phyloP scores from a whole-genome alignment of 176 grass and related monocot genomes.

The Alloteropsis semialata region DNA sequence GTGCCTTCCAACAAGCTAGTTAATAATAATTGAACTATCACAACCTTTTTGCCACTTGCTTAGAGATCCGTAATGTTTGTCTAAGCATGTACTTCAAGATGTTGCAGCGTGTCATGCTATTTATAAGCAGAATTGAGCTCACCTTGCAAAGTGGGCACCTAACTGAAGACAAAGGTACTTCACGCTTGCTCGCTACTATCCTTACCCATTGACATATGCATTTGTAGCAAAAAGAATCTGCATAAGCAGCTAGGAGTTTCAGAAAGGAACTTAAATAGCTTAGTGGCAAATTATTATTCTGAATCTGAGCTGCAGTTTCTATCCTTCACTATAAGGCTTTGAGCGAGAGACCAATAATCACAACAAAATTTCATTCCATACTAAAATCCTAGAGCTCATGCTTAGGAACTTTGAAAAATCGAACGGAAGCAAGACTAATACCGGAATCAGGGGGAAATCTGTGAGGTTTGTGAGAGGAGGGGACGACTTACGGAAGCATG shows the following conservation, averaged over 20 bases:
- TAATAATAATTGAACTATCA: background rate
- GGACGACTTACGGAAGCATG: constrained; percentile 55
- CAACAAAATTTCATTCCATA: background rate
- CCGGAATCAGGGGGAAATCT: background rate
- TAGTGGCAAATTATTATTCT: background rate
- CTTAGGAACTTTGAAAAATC: background rate
- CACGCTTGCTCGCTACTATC: constrained; percentile 40
- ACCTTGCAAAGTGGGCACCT: constrained; percentile 82
- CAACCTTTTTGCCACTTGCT: background rate
- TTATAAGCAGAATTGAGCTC: background rate
- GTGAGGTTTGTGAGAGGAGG: background rate
- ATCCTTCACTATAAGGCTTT: no score
- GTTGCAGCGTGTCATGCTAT: no score
- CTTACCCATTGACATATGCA: constrained; percentile 62
- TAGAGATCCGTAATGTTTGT: background rate
- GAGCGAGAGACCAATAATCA: background rate
- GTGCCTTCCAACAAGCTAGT: background rate
- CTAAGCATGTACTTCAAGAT: background rate
- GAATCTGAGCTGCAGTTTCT: background rate
- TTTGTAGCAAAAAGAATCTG: constrained; percentile 67
- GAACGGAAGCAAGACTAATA: background rate
- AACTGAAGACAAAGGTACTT: constrained; percentile 39
- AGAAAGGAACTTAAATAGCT: background rate
- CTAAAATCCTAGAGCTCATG: background rate
- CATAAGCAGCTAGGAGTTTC: background rate